Base-by-base conservation (phyloP, 495 filamentous ascomycete species). In the Penicillium egyptiacum region DNA sequence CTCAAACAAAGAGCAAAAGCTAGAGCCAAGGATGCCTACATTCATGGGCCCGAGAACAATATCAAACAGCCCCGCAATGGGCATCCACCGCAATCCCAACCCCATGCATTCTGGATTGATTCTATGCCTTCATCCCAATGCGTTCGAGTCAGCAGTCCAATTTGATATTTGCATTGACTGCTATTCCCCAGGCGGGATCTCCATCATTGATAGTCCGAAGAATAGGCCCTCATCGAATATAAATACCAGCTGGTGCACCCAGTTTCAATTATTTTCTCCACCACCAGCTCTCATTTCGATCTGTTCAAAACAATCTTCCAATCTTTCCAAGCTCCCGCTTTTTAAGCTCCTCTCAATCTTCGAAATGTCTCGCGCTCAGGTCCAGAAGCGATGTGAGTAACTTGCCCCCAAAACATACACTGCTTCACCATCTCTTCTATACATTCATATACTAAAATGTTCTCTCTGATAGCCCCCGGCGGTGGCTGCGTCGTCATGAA, bases 401-500 rank as follows among this genome's bases (percentile, higher is more conserved):
- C 52, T 20, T 9, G 35, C 50, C 31, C 20, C 41, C 5, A 52
- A 28, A 35, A 52, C 51, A 37, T 50, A 35, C 39, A 52, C n/a
- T 45, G n/a, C 25, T 33, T 39, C 42, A 7, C 39, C 46, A 17
- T 31, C 5, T 30, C 14, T 28, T 31, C 30, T 35, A 8, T 17
- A 43, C 1, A 53, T 48, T 16, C 17, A 45, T 16, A 53, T 58
- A 60, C 62, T 60, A 50, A 68, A 41, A 51, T 54, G 42, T n/a
- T 23, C 14, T 59, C 26, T 40, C 55, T 30, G 63, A 71, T 66
- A 48, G 66, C 69, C 60, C 70, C 74, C 56, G 68, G 69, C 50
- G 69, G 65, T 63, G 72, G 74, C 59, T 76, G 74, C 65, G 63
- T 72, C 53, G 61, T 76, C 58, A 75, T 75, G 73, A 40, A 41